Conservation (phyloP, 495 filamentous ascomycete species). For the Podospora pseudocomata region DNA sequence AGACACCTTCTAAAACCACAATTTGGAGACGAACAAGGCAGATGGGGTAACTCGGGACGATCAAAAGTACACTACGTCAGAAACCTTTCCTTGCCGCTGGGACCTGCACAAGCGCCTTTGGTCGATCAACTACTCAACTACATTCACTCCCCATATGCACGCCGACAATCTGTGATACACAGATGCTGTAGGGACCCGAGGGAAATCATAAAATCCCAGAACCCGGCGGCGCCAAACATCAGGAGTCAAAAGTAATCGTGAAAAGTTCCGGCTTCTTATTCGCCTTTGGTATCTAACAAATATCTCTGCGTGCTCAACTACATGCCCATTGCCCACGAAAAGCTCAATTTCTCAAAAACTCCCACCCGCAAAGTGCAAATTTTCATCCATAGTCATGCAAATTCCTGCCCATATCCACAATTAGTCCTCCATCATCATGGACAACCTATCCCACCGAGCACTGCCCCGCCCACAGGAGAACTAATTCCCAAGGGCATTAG, state of each 20-base stretch:
- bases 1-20: neutral
- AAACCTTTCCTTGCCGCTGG: neutral
- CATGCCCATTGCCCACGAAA: slow-evolving; percentile 8
- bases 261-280: slow-evolving; percentile 1
- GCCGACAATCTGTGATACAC: slow-evolving; percentile 15
- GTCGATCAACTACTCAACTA: slow-evolving; percentile 1
- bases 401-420: slow-evolving; percentile 6
- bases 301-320: slow-evolving; percentile 17
- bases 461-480: neutral
- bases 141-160: slow-evolving; percentile 13
- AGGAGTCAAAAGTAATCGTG: neutral
- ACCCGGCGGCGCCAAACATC: slow-evolving; percentile 2
- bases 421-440: neutral
- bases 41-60: slow-evolving; percentile 6
- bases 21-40: neutral
- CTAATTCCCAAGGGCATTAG: slow-evolving; percentile 31
- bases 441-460: neutral
- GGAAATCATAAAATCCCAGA: neutral
- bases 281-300: slow-evolving; percentile 28
- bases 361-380: slow-evolving; percentile 10
- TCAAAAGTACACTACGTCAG: neutral
- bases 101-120: slow-evolving; percentile 19
- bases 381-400: slow-evolving; percentile 15
- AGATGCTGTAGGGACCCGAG: slow-evolving; percentile 1
- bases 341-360: slow-evolving; percentile 11